Percentiles rank a stretch among this genome's conserved stretches.
These are phyloP conservation scores for Marsdenia floribunda DNA, from an alignment of 257 asterid genomes.

Conservation along the genomic window DNA sequence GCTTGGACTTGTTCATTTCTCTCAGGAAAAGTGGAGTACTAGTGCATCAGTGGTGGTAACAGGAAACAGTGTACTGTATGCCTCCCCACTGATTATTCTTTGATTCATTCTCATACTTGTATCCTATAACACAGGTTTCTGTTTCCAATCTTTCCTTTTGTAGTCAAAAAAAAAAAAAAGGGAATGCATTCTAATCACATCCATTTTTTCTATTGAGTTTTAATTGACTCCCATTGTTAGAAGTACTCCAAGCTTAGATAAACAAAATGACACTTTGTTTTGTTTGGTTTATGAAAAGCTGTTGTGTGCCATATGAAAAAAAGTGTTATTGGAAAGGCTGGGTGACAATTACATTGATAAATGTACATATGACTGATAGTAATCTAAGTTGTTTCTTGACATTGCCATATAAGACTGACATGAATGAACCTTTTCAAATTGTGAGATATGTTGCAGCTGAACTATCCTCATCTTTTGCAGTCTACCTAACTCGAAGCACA, in stretches of 20 bases:
- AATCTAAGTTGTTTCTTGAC: neutral
- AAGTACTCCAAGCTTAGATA: neutral
- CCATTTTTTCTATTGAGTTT: neutral
- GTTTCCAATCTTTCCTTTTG: neutral
- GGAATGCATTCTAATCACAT: neutral
- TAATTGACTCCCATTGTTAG: neutral
- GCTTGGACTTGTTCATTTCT: constrained; percentile 48
- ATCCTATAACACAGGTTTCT: neutral
- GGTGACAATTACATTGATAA: neutral
- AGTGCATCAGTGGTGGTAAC: constrained; percentile 73
- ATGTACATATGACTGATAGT: neutral
- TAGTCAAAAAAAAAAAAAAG: neutral
- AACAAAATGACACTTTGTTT: neutral
- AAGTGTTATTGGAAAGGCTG: neutral
- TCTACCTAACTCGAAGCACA: too few species aligned
- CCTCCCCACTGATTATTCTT: neutral
- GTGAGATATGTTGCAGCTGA: constrained; percentile 1
- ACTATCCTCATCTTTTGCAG: neutral
- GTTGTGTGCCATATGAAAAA: too few species aligned
- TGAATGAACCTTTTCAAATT: neutral
- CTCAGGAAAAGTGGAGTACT: constrained; percentile 56
- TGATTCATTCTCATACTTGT: constrained; percentile 5
- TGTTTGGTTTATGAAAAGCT: neutral
- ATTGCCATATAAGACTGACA: neutral
- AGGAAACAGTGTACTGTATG: neutral